Percentiles rank a stretch among this genome's conserved stretches.
These are phyloP conservation scores for Salicornia ramosissima DNA, from an alignment of 148 eudicot genomes.

Conservation along the genomic window DNA sequence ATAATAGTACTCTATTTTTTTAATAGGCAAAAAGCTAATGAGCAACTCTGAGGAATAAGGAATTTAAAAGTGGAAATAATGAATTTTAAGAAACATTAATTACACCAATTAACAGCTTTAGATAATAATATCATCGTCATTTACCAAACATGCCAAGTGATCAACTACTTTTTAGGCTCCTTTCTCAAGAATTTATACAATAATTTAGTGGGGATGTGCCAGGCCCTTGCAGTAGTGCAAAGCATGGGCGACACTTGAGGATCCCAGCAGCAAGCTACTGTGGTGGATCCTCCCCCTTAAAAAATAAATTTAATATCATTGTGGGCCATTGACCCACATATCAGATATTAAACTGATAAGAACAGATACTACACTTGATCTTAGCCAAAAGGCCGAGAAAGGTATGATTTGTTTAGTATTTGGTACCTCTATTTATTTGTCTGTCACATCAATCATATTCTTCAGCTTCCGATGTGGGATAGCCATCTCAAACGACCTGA, in stretches of 20 bases:
- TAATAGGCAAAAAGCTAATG: no score
- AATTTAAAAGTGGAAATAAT: no score
- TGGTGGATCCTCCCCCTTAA: conserved; percentile 7
- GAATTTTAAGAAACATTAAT: no score
- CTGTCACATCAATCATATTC: background rate
- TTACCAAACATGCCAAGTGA: no score
- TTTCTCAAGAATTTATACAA: no score
- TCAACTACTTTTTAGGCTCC: no score
- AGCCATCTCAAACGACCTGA: no score
- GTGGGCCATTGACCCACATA: conserved; percentile 46
- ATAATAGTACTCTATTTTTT: no score
- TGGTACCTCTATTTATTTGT: no score
- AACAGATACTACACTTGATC: conserved; percentile 85
- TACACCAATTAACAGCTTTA: no score
- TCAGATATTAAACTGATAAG: conserved; percentile 88
- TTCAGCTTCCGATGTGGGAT: background rate
- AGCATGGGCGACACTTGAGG: conserved; percentile 16
- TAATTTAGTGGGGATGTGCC: conserved; percentile 12
- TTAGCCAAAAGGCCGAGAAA: conserved; percentile 81
- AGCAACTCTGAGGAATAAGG: no score
- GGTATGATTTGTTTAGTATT: conserved; percentile 23
- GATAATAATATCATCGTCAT: no score
- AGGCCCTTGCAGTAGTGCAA: conserved; percentile 24
- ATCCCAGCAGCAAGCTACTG: conserved; percentile 23
- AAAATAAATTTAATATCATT: conserved; percentile 40